Conservation (phyloP, 75 land plant species). For the Cryptomeria japonica region DNA sequence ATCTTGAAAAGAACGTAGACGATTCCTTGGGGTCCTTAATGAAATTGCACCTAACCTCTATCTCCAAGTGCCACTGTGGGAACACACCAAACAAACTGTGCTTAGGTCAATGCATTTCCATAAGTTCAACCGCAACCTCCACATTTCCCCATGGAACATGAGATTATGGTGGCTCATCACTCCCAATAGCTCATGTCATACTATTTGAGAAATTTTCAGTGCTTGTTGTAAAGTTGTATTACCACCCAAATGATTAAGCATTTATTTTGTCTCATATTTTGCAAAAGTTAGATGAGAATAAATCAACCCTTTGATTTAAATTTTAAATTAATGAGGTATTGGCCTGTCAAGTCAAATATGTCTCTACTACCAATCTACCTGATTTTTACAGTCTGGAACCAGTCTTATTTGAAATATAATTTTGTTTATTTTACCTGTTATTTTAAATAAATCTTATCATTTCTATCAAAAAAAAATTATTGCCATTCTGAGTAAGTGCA, state of each 20-base stretch:
- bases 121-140: too few relatives aligned
- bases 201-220: neutral
- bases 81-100: too few relatives aligned
- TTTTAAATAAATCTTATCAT: neutral
- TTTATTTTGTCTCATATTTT: neutral
- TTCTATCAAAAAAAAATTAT: neutral
- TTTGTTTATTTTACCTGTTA: neutral
- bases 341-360: neutral
- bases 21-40: too few relatives aligned
- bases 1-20: too few relatives aligned
- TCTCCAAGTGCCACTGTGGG: too few relatives aligned
- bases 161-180: too few relatives aligned
- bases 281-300: neutral
- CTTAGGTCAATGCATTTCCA: too few relatives aligned
- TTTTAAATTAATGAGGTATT: neutral
- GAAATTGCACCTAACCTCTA: too few relatives aligned
- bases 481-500: neutral
- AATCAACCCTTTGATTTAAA: neutral
- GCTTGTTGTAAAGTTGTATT: neutral
- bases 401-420: neutral
- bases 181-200: too few relatives aligned
- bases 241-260: neutral
- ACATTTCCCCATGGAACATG: too few relatives aligned
- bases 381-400: neutral
- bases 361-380: neutral